Base-by-base conservation (phyloP, 768 basidiomycete species). In the Trametes villosa region DNA sequence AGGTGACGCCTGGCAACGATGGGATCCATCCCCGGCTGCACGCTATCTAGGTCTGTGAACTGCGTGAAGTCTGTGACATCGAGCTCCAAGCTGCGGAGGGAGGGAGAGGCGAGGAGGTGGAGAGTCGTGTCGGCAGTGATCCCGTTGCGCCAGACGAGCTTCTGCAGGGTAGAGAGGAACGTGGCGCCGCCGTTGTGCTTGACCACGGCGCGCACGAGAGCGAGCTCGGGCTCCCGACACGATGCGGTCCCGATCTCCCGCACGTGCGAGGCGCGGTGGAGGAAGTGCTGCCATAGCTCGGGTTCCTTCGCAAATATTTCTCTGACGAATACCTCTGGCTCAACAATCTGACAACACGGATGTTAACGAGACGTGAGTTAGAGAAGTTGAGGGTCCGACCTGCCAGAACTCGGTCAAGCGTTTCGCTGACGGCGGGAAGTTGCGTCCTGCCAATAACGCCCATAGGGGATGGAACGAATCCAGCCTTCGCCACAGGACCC, bases 271-370 rank as follows among this genome's bases (percentile, higher is more conserved):
- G 61, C 61, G 6, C 49, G 46, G 3, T 41, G 33, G 18, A 57
- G 56, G 40, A 62, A 62, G 17, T 26, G 46, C 26, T 53, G 24
- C 61, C 61, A 62, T 6, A 27, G 34, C 8, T 33, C 45, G 11
- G 55, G 51, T n/a, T 62, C 50, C 8, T 30, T 45, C n/a, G 15
- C 15, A 6, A 38, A 22, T 6, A 53, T 8, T 8, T 53, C 34
- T 13, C 53, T 57, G 15, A 62, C 61, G 27, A 62, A 62, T 5
- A 44, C 52, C 15, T 57, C 55, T 13, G 51, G 12, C 7, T 62
- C 56, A 4, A 57, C 45, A 15, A 48, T 33, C 61, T 62, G 29
- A 26, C 2, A 13, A 12, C 12, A 2, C n/a, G 8, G 20, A 7
- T 6, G 22, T 7, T 3, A 31, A 18, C 8, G 3, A 34, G 11